Conservation (phyloP, 192 early-diverging fungal genomes). For the Coemansia sp. region DNA sequence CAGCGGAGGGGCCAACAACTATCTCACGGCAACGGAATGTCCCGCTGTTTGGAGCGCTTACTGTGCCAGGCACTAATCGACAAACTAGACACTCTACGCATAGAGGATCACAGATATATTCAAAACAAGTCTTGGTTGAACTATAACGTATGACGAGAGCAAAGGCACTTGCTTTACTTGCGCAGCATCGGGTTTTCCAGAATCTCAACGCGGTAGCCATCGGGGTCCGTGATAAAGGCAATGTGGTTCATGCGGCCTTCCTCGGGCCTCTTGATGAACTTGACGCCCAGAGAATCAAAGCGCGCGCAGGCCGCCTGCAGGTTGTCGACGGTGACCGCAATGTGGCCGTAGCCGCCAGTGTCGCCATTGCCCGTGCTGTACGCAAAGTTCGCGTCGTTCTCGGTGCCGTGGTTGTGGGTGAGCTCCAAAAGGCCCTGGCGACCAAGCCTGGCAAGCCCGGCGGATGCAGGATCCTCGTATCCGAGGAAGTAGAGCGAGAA, state of each 20-base stretch:
- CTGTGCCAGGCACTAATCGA: too few species aligned
- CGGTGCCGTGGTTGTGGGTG: constrained; percentile 86
- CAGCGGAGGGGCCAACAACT: too few species aligned
- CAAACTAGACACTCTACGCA: too few species aligned
- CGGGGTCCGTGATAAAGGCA: constrained; percentile 83
- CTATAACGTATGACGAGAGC: too few species aligned
- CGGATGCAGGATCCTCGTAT: constrained; percentile 58
- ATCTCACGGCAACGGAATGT: too few species aligned
- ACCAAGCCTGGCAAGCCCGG: constrained; percentile 57
- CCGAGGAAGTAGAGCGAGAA: constrained; percentile 79
- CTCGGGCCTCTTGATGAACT: constrained; percentile 72
- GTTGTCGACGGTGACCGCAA: constrained; percentile 78
- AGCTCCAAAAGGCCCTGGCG: constrained; percentile 78
- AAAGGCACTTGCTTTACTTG: neutral
- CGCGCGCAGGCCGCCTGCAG: constrained; percentile 77
- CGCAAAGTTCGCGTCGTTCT: constrained; percentile 62
- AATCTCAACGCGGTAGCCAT: constrained; percentile 81
- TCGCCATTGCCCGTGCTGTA: constrained; percentile 78
- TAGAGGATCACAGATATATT: too few species aligned
- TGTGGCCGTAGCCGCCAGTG: constrained; percentile 79
- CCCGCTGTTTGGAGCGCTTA: too few species aligned
- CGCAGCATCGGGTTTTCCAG: constrained; percentile 50
- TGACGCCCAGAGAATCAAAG: constrained; percentile 70
- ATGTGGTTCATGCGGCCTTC: constrained; percentile 84
- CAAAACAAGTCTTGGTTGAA: too few species aligned